These are phyloP conservation scores for Nannizzia gypsea DNA, from an alignment of 2,329 filamentous ascomycete species.

Conservation along the genomic window DNA sequence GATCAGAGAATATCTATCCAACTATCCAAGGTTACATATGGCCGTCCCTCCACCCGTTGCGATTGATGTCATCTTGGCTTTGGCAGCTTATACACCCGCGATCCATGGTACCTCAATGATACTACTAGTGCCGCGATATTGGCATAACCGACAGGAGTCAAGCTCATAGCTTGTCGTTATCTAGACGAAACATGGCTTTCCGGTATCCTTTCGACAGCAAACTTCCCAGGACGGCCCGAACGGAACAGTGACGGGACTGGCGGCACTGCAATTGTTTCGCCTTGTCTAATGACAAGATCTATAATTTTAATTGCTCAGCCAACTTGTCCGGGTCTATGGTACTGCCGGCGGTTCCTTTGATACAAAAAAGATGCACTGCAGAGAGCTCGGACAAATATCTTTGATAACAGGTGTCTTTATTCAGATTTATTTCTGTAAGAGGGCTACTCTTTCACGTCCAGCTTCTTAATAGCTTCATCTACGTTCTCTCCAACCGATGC, in stretches of 20 bases:
- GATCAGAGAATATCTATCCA: too few relatives aligned
- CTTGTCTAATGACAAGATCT: not conserved
- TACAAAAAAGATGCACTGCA: not conserved
- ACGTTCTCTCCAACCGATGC: conserved; percentile 7
- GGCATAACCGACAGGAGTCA: not conserved
- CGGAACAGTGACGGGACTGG: not conserved
- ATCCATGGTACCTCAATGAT: too few relatives aligned
- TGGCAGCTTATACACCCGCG: too few relatives aligned
- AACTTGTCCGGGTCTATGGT: not conserved
- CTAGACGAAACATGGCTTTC: not conserved
- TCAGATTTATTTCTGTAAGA: not conserved
- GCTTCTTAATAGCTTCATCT: conserved; percentile 9
- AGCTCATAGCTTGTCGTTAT: not conserved
- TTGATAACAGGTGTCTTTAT: not conserved
- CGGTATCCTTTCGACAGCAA: not conserved
- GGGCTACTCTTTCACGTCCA: conserved; percentile 4
- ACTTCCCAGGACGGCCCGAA: not conserved
- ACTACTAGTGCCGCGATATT: too few relatives aligned
- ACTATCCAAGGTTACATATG: too few relatives aligned
- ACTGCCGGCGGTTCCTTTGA: not conserved
- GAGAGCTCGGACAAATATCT: not conserved
- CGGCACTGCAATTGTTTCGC: not conserved
- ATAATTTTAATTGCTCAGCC: not conserved
- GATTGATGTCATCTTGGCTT: too few relatives aligned
- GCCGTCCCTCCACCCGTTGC: too few relatives aligned